Evolutionary conservation across 83 land plant genomes (phyloP).

Genomic region (Picea abies): DNA sequence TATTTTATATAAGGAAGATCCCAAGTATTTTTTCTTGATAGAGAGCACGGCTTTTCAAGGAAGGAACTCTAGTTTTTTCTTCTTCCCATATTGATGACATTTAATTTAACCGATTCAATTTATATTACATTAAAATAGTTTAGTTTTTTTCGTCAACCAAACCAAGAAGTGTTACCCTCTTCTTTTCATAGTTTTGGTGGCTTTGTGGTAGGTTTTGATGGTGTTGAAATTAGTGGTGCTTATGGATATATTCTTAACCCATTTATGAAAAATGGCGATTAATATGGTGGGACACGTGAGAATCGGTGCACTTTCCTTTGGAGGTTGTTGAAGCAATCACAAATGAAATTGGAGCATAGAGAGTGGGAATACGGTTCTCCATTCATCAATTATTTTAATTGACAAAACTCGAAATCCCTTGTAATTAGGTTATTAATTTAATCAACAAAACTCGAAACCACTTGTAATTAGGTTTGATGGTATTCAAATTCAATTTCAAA

Average conservation of each 20-base stretch:
- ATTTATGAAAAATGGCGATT: conserved; percentile 35
- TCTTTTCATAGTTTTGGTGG: neutral
- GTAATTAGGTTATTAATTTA: too few species aligned
- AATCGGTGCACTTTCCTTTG: conserved; percentile 38
- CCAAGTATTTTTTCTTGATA: too few species aligned
- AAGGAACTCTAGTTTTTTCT: too few species aligned
- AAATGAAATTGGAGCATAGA: conserved; percentile 28
- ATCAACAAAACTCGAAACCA: too few species aligned
- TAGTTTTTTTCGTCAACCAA: too few species aligned
- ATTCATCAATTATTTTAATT: neutral
- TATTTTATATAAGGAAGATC: too few species aligned
- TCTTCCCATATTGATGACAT: too few species aligned
- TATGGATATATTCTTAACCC: conserved; percentile 49
- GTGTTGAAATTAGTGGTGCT: conserved; percentile 26
- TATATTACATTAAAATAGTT: neutral
- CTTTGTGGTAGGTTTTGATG: conserved; percentile 4
- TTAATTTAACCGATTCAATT: too few species aligned
- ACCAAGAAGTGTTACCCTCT: neutral
- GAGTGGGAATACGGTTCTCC: conserved; percentile 32
- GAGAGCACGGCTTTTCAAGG: too few species aligned
- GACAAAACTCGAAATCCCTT: too few species aligned
- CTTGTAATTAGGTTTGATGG: too few species aligned
- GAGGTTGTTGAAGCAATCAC: conserved; percentile 32
- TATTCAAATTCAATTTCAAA: too few species aligned
- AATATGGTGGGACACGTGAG: conserved; percentile 38